These are phyloP conservation scores for Glaciozyma martinii DNA, from an alignment of 768 basidiomycete genomes.

Conservation along the genomic window DNA sequence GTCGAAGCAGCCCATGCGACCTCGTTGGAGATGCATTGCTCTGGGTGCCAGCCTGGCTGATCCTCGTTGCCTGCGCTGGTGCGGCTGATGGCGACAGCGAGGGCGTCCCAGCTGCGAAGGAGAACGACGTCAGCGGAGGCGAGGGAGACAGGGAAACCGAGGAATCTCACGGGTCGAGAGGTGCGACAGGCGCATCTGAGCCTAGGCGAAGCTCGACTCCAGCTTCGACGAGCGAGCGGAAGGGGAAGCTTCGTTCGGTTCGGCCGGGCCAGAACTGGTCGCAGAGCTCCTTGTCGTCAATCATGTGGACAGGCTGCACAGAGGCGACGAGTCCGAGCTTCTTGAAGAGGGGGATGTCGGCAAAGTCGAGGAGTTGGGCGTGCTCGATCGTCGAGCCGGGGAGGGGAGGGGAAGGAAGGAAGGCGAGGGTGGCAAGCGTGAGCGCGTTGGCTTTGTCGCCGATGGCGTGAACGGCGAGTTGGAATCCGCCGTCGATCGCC, in stretches of 20 bases:
- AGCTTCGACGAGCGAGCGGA: slow-evolving; percentile 26
- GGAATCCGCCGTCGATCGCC: slow-evolving; percentile 18
- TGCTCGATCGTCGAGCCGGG: slow-evolving; percentile 34
- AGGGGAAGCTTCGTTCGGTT: slow-evolving; percentile 32
- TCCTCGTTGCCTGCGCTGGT: slow-evolving; percentile 19
- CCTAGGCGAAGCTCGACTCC: slow-evolving; percentile 34
- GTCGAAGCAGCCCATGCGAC: slow-evolving; percentile 34
- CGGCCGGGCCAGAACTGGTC: slow-evolving; percentile 33
- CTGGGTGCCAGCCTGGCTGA: slow-evolving; percentile 28
- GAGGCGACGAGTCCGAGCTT: slow-evolving; percentile 32
- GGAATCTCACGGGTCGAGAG: slow-evolving; percentile 25
- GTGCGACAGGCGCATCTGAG: slow-evolving; percentile 35
- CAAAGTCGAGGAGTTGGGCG: slow-evolving; percentile 32
- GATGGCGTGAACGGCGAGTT: slow-evolving; percentile 36
- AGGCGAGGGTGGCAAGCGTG: slow-evolving; percentile 23
- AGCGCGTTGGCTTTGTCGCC: slow-evolving; percentile 34
- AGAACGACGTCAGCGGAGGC: too few relatives aligned
- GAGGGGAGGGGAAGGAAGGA: slow-evolving; percentile 15
- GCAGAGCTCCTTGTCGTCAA: slow-evolving; percentile 33
- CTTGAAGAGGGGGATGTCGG: slow-evolving; percentile 32
- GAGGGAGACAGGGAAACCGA: too few relatives aligned
- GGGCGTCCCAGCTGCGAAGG: slow-evolving; percentile 15
- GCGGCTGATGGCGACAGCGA: slow-evolving; percentile 27
- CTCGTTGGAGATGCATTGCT: slow-evolving; percentile 31
- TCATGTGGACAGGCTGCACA: slow-evolving; percentile 35